Base-by-base conservation (phyloP, 495 filamentous ascomycete species). In the Penicillium egyptiacum region DNA sequence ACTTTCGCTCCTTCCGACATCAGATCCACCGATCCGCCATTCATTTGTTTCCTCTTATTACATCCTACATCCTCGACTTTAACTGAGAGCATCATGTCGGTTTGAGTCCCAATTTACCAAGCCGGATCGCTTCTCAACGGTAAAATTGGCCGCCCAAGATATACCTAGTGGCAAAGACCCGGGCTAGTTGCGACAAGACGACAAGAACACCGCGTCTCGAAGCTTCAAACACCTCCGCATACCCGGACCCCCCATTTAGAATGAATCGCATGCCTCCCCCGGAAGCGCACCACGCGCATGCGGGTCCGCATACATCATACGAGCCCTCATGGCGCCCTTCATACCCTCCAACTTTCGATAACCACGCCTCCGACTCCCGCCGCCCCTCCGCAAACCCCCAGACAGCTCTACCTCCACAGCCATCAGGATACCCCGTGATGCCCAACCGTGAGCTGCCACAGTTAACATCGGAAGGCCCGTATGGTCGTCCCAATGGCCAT, bases 381-480 rank as follows among this genome's bases (percentile, higher is more conserved):
- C 74, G 70, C 19, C 55, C 66, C 5, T 68, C 75, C 3, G 64
- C 56, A n/a, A 59, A 25, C 11, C n/a, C 65, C 40, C 73, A 71
- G 49, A 62, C 68, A 3, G 50, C 70, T 2, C 41, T 73, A 10
- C 62, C 68, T 14, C 59, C 72, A 5, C 67, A 39, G 11, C 53
- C 53, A 3, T 46, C 66, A 59, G 65, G 55, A 31, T 76, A 75
- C 47, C 63, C 64, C 5, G 62, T 63, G 7, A 69, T 70, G 19
- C 68, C 66, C 12, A 70, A 65, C 49, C 73, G 75, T 39, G 73
- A 77, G 47, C 63, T 79, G 6, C 75, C 76, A n/a, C 73, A 76
- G 44, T 61, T 72, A 12, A 66, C 74, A 2, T 62, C 58, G 2
- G 72, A 76, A 45, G 69, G 68, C 11, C 71, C 70, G 8, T 79